phyloP scores from a whole-genome alignment of 768 basidiomycete species.

The Pulveroboletus sp. region DNA sequence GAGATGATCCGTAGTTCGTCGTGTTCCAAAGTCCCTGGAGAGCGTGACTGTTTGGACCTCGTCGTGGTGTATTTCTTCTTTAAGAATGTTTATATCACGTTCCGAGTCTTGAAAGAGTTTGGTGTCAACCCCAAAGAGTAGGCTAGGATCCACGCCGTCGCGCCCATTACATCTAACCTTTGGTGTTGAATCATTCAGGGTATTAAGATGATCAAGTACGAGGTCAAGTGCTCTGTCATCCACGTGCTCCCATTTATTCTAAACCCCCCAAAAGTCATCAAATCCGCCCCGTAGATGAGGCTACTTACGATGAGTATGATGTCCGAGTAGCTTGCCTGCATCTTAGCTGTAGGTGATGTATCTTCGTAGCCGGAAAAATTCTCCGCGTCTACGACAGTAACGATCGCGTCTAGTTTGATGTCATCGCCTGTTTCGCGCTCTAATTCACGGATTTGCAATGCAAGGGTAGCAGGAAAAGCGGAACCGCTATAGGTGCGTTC shows the following conservation, averaged over 20 bases:
- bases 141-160: conserved; percentile 64
- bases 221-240: conserved; percentile 74
- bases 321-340: conserved; percentile 96
- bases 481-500: conserved; percentile 56
- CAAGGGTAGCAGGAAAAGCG: conserved; percentile 92
- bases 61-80: conserved; percentile 52
- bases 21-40: conserved; percentile 36
- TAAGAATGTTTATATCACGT: not conserved
- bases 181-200: conserved; percentile 86
- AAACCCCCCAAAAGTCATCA: conserved; percentile 6
- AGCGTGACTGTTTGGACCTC: conserved; percentile 83
- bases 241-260: conserved; percentile 91
- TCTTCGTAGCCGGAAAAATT: conserved; percentile 95
- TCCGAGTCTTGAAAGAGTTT: conserved; percentile 51
- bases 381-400: conserved; percentile 88
- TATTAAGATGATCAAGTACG: conserved; percentile 82
- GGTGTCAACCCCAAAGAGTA: conserved; percentile 91
- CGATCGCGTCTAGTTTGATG: conserved; percentile 82
- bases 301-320: conserved; percentile 72
- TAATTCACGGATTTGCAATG: conserved; percentile 89
- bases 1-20: conserved; percentile 18
- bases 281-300: not conserved
- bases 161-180: conserved; percentile 67
- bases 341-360: conserved; percentile 83
- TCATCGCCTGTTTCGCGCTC: conserved; percentile 72